Evolutionary conservation across 306 rosid species (phyloP).

Genomic region (Hylodesmum podocarpum): DNA sequence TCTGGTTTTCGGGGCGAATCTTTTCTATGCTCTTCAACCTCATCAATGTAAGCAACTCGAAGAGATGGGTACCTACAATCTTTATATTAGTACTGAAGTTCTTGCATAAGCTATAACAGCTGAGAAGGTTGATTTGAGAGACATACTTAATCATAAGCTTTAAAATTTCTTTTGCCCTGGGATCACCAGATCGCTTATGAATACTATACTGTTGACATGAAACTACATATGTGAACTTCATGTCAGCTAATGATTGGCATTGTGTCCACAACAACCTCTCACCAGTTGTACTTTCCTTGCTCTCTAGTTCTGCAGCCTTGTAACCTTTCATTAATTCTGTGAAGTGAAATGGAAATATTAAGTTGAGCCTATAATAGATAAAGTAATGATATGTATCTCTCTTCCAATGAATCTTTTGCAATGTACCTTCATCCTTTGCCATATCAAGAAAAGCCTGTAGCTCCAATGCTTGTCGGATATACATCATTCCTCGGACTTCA

Average conservation of each 20-base stretch:
- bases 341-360: constrained; percentile 25
- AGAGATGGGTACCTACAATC: constrained; percentile 84
- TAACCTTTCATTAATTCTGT: constrained; percentile 84
- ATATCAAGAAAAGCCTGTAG: constrained; percentile 97
- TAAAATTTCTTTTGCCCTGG: constrained; percentile 81
- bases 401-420: constrained; percentile 19
- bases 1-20: constrained; percentile 58
- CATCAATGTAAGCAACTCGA: constrained; percentile 93
- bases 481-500: constrained; percentile 97
- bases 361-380: not conserved
- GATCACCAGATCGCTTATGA: constrained; percentile 82
- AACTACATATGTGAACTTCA: constrained; percentile 90
- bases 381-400: not conserved
- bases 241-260: constrained; percentile 84
- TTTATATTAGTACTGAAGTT: constrained; percentile 12
- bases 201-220: constrained; percentile 90
- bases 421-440: constrained; percentile 82
- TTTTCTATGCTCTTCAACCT: constrained; percentile 77
- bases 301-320: constrained; percentile 83
- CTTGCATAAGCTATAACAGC: constrained; percentile 18
- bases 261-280: constrained; percentile 73
- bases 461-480: constrained; percentile 90
- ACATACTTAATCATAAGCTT: constrained; percentile 82
- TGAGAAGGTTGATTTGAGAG: constrained; percentile 16
- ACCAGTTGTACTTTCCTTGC: constrained; percentile 44